phyloP scores from a whole-genome alignment of 2,329 filamentous ascomycete species.

The Fusarium burgessii region DNA sequence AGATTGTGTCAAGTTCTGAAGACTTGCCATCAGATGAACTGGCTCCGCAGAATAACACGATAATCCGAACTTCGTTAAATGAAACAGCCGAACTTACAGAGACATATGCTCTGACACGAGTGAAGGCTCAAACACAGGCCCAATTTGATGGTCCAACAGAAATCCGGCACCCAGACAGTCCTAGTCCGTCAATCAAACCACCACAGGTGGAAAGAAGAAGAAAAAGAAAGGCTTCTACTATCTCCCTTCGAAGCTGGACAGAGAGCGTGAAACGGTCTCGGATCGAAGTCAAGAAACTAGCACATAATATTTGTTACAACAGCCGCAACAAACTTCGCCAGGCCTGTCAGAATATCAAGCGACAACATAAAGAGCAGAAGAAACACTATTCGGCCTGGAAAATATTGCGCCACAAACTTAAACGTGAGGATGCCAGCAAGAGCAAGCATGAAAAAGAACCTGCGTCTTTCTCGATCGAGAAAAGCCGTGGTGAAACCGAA shows the following conservation, averaged over 20 bases:
- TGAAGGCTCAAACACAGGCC: constrained; percentile 27
- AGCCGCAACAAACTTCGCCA: constrained; percentile 45
- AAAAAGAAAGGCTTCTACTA: constrained; percentile 34
- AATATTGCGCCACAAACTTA: constrained; percentile 43
- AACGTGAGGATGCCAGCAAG: constrained; percentile 41
- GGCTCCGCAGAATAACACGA: constrained; percentile 23
- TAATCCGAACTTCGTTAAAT: background rate
- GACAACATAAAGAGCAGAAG: constrained; percentile 43
- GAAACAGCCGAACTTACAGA: background rate
- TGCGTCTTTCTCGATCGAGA: constrained; percentile 44
- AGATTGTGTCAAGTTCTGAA: constrained; percentile 47
- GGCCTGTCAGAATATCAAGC: constrained; percentile 46
- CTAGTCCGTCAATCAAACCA: constrained; percentile 14
- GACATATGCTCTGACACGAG: background rate
- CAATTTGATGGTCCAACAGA: constrained; percentile 46
- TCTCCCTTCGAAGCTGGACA: constrained; percentile 31
- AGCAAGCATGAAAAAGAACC: constrained; percentile 44
- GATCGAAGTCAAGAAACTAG: constrained; percentile 44
- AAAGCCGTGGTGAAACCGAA: constrained; percentile 39
- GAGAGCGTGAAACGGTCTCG: constrained; percentile 42
- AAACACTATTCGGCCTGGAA: constrained; percentile 48
- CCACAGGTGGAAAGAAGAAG: constrained; percentile 19
- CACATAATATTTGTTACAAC: constrained; percentile 44
- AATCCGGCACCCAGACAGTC: constrained; percentile 26
- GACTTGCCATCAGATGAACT: constrained; percentile 24